Percentiles rank a stretch among this genome's conserved stretches.
These are phyloP conservation scores for Alternaria triticina DNA, from an alignment of 2,329 filamentous ascomycete species.

Conservation along the genomic window DNA sequence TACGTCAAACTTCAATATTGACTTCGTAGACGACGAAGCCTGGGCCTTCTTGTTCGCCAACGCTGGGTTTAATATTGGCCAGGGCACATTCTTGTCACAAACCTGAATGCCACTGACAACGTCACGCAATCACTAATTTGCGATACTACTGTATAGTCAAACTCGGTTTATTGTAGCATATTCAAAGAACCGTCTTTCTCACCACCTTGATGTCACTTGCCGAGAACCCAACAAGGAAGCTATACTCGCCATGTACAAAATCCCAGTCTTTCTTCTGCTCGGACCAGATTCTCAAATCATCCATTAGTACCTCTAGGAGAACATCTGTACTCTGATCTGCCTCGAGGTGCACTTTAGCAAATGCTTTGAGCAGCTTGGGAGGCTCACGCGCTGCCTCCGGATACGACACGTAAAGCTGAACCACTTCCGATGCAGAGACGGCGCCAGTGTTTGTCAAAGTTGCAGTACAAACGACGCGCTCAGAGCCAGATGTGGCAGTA, in stretches of 20 bases:
- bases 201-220: neutral
- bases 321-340: neutral
- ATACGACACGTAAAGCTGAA: neutral
- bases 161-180: neutral
- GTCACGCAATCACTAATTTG: neutral
- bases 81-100: neutral
- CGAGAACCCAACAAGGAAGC: constrained; percentile 1
- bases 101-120: neutral
- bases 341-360: neutral
- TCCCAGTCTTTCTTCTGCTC: constrained; percentile 5
- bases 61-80: constrained; percentile 6
- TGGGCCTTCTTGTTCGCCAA: neutral
- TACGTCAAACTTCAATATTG: neutral
- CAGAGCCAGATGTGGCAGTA: neutral
- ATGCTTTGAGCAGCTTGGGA: neutral
- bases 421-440: neutral
- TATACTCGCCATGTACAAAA: constrained; percentile 6
- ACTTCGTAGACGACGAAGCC: neutral
- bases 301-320: neutral
- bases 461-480: neutral
- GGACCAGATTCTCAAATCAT: constrained; percentile 5
- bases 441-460: neutral
- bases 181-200: neutral
- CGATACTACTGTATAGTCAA: neutral
- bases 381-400: neutral